Evolutionary conservation across 2,329 filamentous ascomycete species (phyloP).

Genomic region (Nothophoma quercina): DNA sequence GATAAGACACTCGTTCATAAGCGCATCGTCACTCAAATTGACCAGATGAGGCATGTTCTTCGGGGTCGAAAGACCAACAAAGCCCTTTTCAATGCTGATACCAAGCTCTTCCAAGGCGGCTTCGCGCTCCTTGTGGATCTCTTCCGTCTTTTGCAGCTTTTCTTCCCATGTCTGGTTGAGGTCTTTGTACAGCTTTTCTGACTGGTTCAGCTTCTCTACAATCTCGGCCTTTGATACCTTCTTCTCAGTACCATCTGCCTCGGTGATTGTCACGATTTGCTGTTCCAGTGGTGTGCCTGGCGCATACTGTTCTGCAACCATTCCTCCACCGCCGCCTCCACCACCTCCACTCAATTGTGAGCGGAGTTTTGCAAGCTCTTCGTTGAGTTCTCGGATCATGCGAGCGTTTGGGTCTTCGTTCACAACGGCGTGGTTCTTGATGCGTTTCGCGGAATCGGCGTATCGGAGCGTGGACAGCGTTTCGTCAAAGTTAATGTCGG

Average conservation of each 20-base stretch:
- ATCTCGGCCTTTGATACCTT: slow-evolving; percentile 99
- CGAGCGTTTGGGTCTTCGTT: slow-evolving; percentile 99
- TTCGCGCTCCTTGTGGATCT: slow-evolving; percentile 97
- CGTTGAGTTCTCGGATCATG: slow-evolving; percentile 98
- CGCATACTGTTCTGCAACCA: slow-evolving; percentile 79
- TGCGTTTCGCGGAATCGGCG: slow-evolving; percentile 96
- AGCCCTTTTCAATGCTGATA: slow-evolving; percentile 98
- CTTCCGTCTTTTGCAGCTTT: slow-evolving; percentile 91
- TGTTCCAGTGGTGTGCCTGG: slow-evolving; percentile 92
- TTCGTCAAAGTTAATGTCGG: slow-evolving; percentile 99
- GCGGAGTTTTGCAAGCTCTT: slow-evolving; percentile 85
- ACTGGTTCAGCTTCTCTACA: slow-evolving; percentile 93
- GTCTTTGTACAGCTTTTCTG: slow-evolving; percentile 93
- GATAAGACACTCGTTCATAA: slow-evolving; percentile 93
- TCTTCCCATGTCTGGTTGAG: slow-evolving; percentile 99
- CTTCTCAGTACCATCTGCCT: slow-evolving; percentile 83
- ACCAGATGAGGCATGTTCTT: slow-evolving; percentile 99
- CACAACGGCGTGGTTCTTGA: slow-evolving; percentile 99
- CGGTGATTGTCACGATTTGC: slow-evolving; percentile 94
- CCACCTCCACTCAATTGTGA: slow-evolving; percentile 73
- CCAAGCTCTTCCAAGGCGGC: slow-evolving; percentile 93
- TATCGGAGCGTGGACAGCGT: slow-evolving; percentile 95
- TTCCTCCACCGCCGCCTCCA: slow-evolving; percentile 48
- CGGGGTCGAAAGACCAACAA: slow-evolving; percentile 91
- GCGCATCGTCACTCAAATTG: slow-evolving; percentile 81